These are phyloP conservation scores for Vararia minispora DNA, from an alignment of 768 basidiomycete species.

Conservation along the genomic window DNA sequence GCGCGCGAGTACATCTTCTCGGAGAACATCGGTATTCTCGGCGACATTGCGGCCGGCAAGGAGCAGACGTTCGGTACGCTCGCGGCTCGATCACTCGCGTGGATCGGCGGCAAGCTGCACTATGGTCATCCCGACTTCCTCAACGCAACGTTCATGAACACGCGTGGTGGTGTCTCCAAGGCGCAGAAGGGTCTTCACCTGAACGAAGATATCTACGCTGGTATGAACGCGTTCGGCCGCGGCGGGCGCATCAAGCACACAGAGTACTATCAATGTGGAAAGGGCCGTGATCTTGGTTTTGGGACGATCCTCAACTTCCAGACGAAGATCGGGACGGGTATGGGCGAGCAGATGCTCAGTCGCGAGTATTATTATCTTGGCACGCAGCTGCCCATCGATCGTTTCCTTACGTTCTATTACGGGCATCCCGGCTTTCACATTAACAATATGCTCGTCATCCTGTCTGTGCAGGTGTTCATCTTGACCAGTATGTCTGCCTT, in stretches of 20 bases:
- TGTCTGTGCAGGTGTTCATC: constrained; percentile 93
- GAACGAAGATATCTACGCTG: constrained; percentile 99
- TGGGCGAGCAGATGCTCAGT: constrained; percentile 99
- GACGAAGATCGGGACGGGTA: constrained; percentile 99
- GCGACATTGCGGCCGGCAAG: constrained; percentile 97
- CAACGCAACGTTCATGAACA: constrained; percentile 95
- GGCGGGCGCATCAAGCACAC: constrained; percentile 98
- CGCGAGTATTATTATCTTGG: constrained; percentile 98
- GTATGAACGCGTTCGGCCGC: constrained; percentile 96
- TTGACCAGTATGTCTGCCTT: constrained; percentile 51
- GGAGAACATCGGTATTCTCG: constrained; percentile 98
- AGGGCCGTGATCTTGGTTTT: constrained; percentile 97
- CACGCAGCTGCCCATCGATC: constrained; percentile 94
- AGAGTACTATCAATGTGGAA: constrained; percentile 98
- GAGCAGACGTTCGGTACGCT: constrained; percentile 99
- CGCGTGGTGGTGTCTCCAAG: constrained; percentile 96
- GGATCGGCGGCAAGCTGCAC: constrained; percentile 97
- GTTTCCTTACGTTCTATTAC: constrained; percentile 99
- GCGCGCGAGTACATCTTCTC: constrained; percentile 99
- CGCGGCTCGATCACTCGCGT: constrained; percentile 89
- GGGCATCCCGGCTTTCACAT: constrained; percentile 99
- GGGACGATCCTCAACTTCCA: constrained; percentile 99
- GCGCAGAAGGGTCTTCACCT: constrained; percentile 99
- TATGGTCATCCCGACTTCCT: constrained; percentile 99
- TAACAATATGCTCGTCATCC: constrained; percentile 98